Base-by-base conservation (phyloP, 2,329 filamentous ascomycete genomes). In the Diaporthe sp. region DNA sequence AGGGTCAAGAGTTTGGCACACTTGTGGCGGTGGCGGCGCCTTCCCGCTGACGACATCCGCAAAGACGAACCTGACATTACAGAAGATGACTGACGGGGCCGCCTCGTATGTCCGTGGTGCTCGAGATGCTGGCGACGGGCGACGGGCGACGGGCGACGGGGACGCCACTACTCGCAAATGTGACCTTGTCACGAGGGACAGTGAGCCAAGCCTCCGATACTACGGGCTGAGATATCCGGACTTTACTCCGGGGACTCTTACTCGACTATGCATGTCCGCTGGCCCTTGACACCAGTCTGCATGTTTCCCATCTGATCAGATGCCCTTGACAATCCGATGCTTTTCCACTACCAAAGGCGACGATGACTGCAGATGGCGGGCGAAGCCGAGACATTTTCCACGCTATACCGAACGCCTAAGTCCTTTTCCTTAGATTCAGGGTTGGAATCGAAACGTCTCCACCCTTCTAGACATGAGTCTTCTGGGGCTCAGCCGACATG, bases 11-110 rank as follows among this genome's bases (percentile, higher is more conserved):
- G 9, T 53, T 37, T 53, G 63, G 47, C 30, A 32, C 63, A 22
- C 47, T 53, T 39, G n/a, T 27, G 32, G 47, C 63, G 53, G 44
- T 68, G 30, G 32, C 63, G 63, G 47, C 47, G 47, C 47, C 44
- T 27, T 68, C 39, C n/a, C 47, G 47, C 63, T 50, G 47, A 68
- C 47, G 63, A 35, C 44, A 68, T 51, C 32, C 63, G 63, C 63
- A 51, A 51, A 39, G 44, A 32, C 13, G 44, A 13, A 35, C 44
- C 53, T 35, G n/a, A 66, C n/a, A 25, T 68, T 8, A n/a, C 30
- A 37, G 32, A 47, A 25, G 27, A 27, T 51, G n/a, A 37, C 32
- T 50, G 63, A 37, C 15, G 44, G 44, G 42, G 4, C 63, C 63
- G 32, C 63, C 63, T 37, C 44, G 39, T 25, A 37, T 39, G 44